These are phyloP conservation scores for Solanum chilense DNA, from an alignment of 257 asterid species.

Conservation along the genomic window DNA sequence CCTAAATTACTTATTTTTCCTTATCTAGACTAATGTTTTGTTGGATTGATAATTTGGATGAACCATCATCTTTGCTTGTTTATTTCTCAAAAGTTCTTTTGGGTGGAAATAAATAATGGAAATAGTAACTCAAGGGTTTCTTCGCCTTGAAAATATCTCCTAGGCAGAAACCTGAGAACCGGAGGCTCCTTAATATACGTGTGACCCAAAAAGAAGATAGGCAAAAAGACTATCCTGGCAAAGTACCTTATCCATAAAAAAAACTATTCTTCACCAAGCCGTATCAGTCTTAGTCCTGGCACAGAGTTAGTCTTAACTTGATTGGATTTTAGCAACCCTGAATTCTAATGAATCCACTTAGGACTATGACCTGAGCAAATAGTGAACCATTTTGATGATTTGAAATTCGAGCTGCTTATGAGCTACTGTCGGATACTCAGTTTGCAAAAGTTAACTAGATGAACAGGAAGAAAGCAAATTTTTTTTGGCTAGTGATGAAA, in stretches of 20 bases:
- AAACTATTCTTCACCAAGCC: background rate
- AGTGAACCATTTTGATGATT: background rate
- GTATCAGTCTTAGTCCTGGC: background rate
- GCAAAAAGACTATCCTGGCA: background rate
- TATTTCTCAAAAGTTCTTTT: background rate
- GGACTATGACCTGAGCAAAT: background rate
- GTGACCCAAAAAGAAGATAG: background rate
- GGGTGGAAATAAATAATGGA: background rate
- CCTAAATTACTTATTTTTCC: background rate
- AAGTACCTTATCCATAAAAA: background rate
- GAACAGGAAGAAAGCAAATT: background rate
- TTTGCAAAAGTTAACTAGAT: background rate
- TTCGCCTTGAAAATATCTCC: background rate
- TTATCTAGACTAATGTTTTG: background rate
- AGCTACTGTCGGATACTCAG: background rate
- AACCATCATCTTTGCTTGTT: background rate
- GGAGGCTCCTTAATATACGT: background rate
- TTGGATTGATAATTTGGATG: background rate
- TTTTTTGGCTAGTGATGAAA: background rate
- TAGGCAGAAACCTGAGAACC: background rate
- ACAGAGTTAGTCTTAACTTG: background rate
- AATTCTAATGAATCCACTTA: background rate
- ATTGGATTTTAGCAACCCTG: background rate
- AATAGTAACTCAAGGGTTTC: background rate
- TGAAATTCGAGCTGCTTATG: background rate